A percentile compares a stretch with the other conserved stretches of the same genome.
Conservation (phyloP, 306 rosid genomes). For the Acacia crassicarpa region DNA sequence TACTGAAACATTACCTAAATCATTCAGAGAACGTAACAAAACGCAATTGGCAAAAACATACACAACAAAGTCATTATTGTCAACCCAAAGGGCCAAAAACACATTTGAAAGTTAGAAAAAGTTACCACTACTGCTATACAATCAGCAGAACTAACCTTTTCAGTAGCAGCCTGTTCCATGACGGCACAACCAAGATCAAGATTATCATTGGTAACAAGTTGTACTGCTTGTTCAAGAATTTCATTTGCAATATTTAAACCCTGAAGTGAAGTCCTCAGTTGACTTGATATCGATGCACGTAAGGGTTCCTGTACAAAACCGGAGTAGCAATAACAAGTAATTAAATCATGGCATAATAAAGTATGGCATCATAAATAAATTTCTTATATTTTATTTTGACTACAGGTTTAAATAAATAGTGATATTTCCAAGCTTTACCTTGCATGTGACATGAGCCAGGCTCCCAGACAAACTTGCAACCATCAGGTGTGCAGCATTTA, state of each 20-base stretch:
- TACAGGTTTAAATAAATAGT: neutral
- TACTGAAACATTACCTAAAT: neutral
- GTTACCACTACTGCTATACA: constrained; percentile 13
- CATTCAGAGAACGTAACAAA: neutral
- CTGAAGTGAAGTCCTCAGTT: constrained; percentile 85
- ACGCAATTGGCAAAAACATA: neutral
- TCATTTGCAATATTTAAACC: constrained; percentile 63
- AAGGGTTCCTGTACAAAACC: constrained; percentile 75
- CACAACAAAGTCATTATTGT: no score
- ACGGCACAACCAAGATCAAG: constrained; percentile 98
- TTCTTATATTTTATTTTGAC: neutral
- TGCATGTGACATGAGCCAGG: constrained; percentile 98
- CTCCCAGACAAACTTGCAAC: constrained; percentile 98
- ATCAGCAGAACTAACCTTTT: constrained; percentile 64
- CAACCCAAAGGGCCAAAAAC: neutral
- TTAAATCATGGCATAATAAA: constrained; percentile 1
- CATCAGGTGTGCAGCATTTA: constrained; percentile 97
- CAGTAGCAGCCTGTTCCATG: constrained; percentile 97
- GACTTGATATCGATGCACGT: constrained; percentile 76
- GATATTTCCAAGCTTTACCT: constrained; percentile 48
- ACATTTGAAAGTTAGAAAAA: neutral
- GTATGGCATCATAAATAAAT: neutral
- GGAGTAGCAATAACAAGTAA: constrained; percentile 19
- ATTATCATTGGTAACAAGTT: constrained; percentile 93
- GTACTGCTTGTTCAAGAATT: constrained; percentile 87